Evolutionary conservation across 2,329 filamentous ascomycete species (phyloP), one percentile per base, ranked within the genome.

Genomic region (Tympanopsis confertula): DNA sequence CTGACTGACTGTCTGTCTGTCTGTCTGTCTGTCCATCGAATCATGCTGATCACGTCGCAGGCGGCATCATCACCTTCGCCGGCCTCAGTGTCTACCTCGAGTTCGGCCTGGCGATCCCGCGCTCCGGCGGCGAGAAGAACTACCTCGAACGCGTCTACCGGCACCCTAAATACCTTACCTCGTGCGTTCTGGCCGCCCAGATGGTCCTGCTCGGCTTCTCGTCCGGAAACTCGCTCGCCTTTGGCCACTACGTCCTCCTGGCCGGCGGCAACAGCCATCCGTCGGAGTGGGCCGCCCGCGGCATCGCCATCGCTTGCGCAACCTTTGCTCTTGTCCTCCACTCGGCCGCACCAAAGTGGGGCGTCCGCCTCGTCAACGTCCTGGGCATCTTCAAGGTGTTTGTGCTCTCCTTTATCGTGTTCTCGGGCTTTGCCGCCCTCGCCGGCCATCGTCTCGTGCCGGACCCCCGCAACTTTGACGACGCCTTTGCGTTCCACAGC

Each of bases 81-180:
- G 74, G 74, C 17, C 59, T 79, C 12, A 69, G 67, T 39, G 72
- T 81, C 4, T 79, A 71, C 50, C 65, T 80, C 36, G 76, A 79
- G 47, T 78, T 78, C 45, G 75, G 74, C 18, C 62, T 74, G 3
- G 72, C 71, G 3, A 76, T 78, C 24, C 75, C 75, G 2, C 62
- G 69, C 24, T 76, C 71, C 13, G 75, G 76, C 13, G 76, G 76
- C 15, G 74, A 79, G 44, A 80, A 80, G 61, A 75, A 78, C 51
- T 80, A 80, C 48, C 68, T 80, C 13, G 75, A 80, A 47, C 63
- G 69, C n/a, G 69, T 74, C 13, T 79, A 77, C 54, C 63, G 64
- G 2, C 66, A 61, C 17, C 75, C 75, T 0, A 68, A 65, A 40
- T 75, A 76, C 51, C 53, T 80, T 1, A 67, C 73, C 1, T 75